Base-by-base conservation (phyloP, 345 rosid genomes). In the Hibiscus syriacus region DNA sequence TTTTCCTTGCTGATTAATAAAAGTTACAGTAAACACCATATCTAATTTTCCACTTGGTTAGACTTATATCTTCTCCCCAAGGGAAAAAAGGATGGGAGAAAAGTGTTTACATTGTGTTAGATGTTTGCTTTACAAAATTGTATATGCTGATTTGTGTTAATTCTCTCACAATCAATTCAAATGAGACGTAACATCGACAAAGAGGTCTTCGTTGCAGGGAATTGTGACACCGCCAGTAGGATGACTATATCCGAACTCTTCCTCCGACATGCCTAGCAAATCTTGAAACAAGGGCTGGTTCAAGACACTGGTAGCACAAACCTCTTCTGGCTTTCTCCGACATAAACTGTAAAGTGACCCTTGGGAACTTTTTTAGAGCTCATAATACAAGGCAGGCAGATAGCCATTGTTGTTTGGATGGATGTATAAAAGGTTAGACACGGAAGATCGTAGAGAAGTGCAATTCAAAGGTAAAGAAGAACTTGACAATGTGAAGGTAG, bases 151-250 rank as follows among this genome's bases (percentile, higher is more conserved):
- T 38, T 34, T 20, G 48, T 60, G 69, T 65, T 30, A 65, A n/a
- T 27, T 19, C 8, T 45, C 30, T 26, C 26, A 5, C 8, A 16
- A 48, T 65, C 39, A 29, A 27, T 45, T 8, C 56, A 65, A 65
- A 17, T 2, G 4, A 29, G 29, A 46, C 41, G 41, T 30, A n/a
- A 65, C 25, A 4, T 65, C 25, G 10, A 53, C 16, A 60, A 80
- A 82, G 36, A 48, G 19, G 12, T 75, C 80, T 71, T 80, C 77
- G 2, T 55, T 63, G 67, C 82, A 82, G 2, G 82, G 78, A 63
- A 80, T 75, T 3, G 82, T 80, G 66, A 80, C 76, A 25, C 80
- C 77, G 1, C 79, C 83, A 76, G 65, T 80, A 22, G 83, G 83
- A 73, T 77, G 79, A 66, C 45, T 39, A 52, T 65, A 77, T 23